Base-by-base conservation (phyloP, 768 basidiomycete genomes). In the Cubamyces sp. region DNA sequence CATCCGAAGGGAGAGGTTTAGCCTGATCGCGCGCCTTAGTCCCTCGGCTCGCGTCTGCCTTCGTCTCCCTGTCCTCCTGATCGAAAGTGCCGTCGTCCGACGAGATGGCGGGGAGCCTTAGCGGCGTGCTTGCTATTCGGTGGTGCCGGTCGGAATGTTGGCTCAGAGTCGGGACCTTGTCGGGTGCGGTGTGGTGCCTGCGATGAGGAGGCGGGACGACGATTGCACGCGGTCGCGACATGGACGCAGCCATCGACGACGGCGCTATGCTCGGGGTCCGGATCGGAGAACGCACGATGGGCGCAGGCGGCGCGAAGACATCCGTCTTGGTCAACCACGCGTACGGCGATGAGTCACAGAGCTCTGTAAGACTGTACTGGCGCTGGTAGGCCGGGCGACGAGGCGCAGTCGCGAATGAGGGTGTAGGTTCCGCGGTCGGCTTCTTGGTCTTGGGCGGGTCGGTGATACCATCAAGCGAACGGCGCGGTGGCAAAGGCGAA, bases 361-460 rank as follows among this genome's bases (percentile, higher is more conserved):
- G 63, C 63, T 72, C 68, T 5, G 71, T 69, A 30, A 72, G 46
- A 54, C 69, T 72, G 39, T 65, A 66, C 34, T 51, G 54, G 40
- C 59, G 64, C 18, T 43, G 51, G 28, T 37, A 25, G 11, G 12
- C 40, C 19, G 61, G 54, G n/a, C 52, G 54, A 39, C 40, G 23
- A 9, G 54, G 21, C 9, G 54, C 60, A 1, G 60, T 46, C 3
- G 64, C 61, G 19, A 65, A 65, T 0, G 64, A 45, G 5, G 54
- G 55, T 7, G 50, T 59, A 19, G 41, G 53, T 26, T 42, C 52
- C 19, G 26, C 21, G 14, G 2, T 3, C 18, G 50, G 45, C 37
- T 55, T 43, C 39, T 54, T 26, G 39, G 41, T 5, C 61, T 57
- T 57, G 21, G 26, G 14, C n/a, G 19, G 46, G 41, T 48, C 15